phyloP scores from a whole-genome alignment of 257 asterid genomes.

The Fraxinus cuspidata region DNA sequence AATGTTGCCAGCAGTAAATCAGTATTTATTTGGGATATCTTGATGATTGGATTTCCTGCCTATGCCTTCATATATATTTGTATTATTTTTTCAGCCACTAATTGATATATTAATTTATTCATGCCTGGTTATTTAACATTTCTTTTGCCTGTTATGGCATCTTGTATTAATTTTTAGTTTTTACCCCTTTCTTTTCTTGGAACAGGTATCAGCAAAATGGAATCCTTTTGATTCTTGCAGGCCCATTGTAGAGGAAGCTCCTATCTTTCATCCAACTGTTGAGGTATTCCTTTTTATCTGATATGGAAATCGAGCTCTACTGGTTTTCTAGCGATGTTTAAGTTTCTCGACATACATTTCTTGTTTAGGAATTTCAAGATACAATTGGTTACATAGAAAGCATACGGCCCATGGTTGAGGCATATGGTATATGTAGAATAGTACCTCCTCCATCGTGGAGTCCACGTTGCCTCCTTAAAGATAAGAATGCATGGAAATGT shows the following conservation, averaged over 20 bases:
- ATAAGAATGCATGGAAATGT: conserved; percentile 56
- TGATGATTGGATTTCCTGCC: background rate
- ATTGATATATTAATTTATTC: background rate
- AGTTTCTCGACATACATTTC: conserved; percentile 6
- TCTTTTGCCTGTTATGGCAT: background rate
- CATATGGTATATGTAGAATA: conserved; percentile 70
- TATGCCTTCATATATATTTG: background rate
- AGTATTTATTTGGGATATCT: background rate
- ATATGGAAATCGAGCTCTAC: background rate
- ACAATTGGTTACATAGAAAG: conserved; percentile 70
- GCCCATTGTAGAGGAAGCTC: conserved; percentile 70
- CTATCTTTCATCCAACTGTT: conserved; percentile 67
- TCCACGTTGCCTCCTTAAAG: conserved; percentile 70
- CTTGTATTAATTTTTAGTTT: background rate
- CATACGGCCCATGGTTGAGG: conserved; percentile 65
- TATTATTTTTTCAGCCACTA: background rate
- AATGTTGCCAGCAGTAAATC: background rate
- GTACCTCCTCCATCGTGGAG: conserved; percentile 80
- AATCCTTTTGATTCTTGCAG: conserved; percentile 61
- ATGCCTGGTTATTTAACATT: background rate
- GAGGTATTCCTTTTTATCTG: conserved; percentile 45
- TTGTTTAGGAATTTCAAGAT: conserved; percentile 69
- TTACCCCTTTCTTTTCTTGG: conserved; percentile 20
- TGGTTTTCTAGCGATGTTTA: background rate
- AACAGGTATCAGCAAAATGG: conserved; percentile 70